Conservation (phyloP, 495 filamentous ascomycete genomes). For the Jackrogersella minutella region DNA sequence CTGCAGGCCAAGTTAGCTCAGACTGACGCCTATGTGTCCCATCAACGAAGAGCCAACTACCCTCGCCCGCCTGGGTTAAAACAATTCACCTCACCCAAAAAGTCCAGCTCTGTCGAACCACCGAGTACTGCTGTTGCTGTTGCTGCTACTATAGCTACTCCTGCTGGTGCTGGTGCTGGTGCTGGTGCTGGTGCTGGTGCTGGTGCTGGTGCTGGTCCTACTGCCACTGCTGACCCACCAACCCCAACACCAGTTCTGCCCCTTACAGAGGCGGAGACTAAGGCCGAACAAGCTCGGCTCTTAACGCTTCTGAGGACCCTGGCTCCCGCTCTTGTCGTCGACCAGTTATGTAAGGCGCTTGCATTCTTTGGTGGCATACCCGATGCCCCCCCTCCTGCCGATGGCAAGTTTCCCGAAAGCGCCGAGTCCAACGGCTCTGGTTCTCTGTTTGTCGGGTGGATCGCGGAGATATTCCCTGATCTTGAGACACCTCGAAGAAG, state of each 20-base stretch:
- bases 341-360: conserved; percentile 65
- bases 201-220: background rate
- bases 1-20: conserved; percentile 60
- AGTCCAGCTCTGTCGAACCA: conserved; percentile 38
- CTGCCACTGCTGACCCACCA: background rate
- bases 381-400: conserved; percentile 59
- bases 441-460: conserved; percentile 64
- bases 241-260: conserved; percentile 31
- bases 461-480: conserved; percentile 65
- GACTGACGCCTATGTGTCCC: conserved; percentile 60
- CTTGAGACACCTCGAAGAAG: conserved; percentile 38
- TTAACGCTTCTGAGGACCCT: conserved; percentile 61
- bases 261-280: conserved; percentile 58
- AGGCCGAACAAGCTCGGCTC: conserved; percentile 62
- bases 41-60: conserved; percentile 53
- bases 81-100: conserved; percentile 42
- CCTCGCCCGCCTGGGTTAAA: conserved; percentile 43
- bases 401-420: conserved; percentile 62
- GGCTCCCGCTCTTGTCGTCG: conserved; percentile 60
- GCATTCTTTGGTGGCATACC: conserved; percentile 67
- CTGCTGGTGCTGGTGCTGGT: background rate
- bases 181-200: background rate
- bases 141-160: background rate
- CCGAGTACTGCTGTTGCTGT: background rate
- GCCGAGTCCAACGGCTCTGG: conserved; percentile 62